Evolutionary conservation across 164 flowering plant genomes (phyloP).

Genomic region (Euptelea pleiosperma): DNA sequence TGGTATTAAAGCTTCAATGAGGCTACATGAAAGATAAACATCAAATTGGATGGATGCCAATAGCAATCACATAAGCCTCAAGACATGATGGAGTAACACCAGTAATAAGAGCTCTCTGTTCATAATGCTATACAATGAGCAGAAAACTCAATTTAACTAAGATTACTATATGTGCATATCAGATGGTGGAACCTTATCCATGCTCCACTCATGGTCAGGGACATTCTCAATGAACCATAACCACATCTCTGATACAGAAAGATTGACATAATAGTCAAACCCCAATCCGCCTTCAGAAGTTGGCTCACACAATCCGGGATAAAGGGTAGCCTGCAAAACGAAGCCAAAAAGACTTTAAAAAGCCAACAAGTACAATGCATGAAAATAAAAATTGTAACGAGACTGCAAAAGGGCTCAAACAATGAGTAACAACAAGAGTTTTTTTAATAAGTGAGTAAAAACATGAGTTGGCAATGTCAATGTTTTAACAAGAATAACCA

Average conservation of each 20-base stretch:
- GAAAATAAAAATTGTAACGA: neutral
- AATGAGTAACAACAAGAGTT: no score
- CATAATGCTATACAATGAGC: neutral
- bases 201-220: constrained; percentile 88
- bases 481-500: no score
- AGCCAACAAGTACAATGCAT: neutral
- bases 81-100: neutral
- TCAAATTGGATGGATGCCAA: no score
- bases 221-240: constrained; percentile 58
- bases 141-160: neutral
- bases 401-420: no score
- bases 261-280: constrained; percentile 87
- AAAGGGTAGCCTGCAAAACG: constrained; percentile 63
- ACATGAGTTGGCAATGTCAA: no score
- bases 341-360: constrained; percentile 5
- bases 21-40: neutral
- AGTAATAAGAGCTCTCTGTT: neutral
- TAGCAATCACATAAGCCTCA: no score
- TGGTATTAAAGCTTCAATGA: neutral
- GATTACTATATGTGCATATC: neutral
- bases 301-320: constrained; percentile 94
- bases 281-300: constrained; percentile 94
- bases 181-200: constrained; percentile 65
- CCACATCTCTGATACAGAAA: constrained; percentile 90
- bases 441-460: no score